phyloP scores from a whole-genome alignment of 192 early-diverging fungal species.

The Backusella morwellensis region DNA sequence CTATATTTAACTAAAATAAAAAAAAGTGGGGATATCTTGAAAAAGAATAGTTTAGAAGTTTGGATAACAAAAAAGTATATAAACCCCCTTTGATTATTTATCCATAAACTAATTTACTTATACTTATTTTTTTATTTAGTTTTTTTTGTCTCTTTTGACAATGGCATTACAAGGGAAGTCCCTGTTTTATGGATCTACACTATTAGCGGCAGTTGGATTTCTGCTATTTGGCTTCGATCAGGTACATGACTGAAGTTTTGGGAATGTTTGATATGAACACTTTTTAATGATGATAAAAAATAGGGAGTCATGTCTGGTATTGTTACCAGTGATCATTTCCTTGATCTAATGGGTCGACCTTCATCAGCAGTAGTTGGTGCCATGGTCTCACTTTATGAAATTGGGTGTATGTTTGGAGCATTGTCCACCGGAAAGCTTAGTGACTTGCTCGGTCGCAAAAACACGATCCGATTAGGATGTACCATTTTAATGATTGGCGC shows the following conservation, averaged over 20 bases:
- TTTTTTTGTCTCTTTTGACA: not conserved
- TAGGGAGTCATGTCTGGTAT: conserved; percentile 30
- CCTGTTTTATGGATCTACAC: conserved; percentile 56
- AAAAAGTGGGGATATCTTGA: not conserved
- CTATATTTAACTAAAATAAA: not conserved
- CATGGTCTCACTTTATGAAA: conserved; percentile 36
- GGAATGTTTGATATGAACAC: not conserved
- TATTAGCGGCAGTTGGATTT: conserved; percentile 20
- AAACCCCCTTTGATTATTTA: not conserved
- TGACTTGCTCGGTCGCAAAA: conserved; percentile 48
- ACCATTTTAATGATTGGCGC: conserved; percentile 50
- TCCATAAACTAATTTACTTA: not conserved
- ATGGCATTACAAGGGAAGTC: conserved; percentile 30
- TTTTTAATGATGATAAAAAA: not conserved
- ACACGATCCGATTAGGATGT: conserved; percentile 45
- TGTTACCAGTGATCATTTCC: conserved; percentile 16
- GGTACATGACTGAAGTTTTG: not conserved
- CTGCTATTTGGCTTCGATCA: conserved; percentile 30
- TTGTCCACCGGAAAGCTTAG: conserved; percentile 40
- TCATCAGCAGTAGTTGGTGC: conserved; percentile 47
- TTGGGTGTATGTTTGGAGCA: conserved; percentile 31
- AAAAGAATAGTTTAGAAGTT: not conserved
- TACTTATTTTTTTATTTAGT: not conserved
- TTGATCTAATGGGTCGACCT: conserved; percentile 13
- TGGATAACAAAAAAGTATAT: not conserved